Conservation (phyloP, 1,139 yeast species). For the Taphrina pruni region DNA sequence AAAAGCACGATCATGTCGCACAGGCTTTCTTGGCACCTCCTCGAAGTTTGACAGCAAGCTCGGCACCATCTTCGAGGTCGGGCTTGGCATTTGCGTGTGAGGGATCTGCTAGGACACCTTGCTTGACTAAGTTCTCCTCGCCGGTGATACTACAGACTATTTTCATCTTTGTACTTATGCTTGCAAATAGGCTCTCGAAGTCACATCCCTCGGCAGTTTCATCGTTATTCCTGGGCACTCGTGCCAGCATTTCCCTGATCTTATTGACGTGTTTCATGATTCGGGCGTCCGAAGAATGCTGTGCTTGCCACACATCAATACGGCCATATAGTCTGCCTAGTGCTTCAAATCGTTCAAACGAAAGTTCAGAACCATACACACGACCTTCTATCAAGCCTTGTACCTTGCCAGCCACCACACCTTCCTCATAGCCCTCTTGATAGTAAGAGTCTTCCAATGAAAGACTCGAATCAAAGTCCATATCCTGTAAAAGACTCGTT, state of each 20-base stretch:
- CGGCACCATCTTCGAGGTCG: slow-evolving; percentile 40
- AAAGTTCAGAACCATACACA: slow-evolving; percentile 79
- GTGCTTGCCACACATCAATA: slow-evolving; percentile 53
- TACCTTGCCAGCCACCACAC: slow-evolving; percentile 57
- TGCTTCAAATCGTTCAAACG: slow-evolving; percentile 69
- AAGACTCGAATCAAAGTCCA: slow-evolving; percentile 29
- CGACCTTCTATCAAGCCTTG: slow-evolving; percentile 75
- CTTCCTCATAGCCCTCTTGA: slow-evolving; percentile 64
- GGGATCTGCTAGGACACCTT: slow-evolving; percentile 20
- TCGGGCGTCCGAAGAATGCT: slow-evolving; percentile 21
- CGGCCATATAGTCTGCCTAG: slow-evolving; percentile 70
- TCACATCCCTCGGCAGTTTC: slow-evolving; percentile 50
- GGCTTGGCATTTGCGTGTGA: not conserved
- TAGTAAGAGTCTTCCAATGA: slow-evolving; percentile 51
- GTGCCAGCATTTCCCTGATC: slow-evolving; percentile 44
- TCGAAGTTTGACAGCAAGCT: slow-evolving; percentile 18
- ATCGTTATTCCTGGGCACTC: slow-evolving; percentile 49
- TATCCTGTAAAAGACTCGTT: not conserved
- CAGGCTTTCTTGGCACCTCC: slow-evolving; percentile 23
- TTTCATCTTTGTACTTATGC: slow-evolving; percentile 51
- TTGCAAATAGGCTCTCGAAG: slow-evolving; percentile 49
- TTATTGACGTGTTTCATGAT: slow-evolving; percentile 42
- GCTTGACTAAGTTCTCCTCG: slow-evolving; percentile 23
- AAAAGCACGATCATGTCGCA: not conserved
- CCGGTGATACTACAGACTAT: slow-evolving; percentile 49